These are phyloP conservation scores for Nakaseomyces sp. DNA, from an alignment of 1,139 yeast species.

Conservation along the genomic window DNA sequence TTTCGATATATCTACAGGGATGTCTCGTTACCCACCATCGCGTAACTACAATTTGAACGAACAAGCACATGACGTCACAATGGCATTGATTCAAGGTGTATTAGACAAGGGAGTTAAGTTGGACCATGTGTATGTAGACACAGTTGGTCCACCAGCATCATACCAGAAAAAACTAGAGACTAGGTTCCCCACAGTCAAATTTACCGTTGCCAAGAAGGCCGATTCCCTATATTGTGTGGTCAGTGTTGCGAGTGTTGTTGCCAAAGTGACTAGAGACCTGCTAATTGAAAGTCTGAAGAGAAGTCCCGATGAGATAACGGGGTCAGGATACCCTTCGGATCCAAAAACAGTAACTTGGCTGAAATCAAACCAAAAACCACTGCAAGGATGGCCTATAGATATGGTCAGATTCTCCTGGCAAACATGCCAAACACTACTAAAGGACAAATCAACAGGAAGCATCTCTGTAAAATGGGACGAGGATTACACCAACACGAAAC, in stretches of 20 bases:
- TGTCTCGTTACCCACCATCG: constrained; percentile 56
- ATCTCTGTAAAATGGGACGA: constrained; percentile 49
- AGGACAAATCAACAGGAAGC: constrained; percentile 40
- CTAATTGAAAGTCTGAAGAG: constrained; percentile 40
- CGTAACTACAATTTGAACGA: constrained; percentile 75
- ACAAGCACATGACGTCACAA: constrained; percentile 94
- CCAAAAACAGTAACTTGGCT: constrained; percentile 78
- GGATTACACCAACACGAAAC: constrained; percentile 34
- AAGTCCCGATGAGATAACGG: constrained; percentile 32
- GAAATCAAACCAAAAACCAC: constrained; percentile 44
- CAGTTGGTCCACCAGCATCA: constrained; percentile 89
- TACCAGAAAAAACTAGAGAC: constrained; percentile 68
- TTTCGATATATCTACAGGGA: constrained; percentile 76
- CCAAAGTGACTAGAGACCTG: constrained; percentile 88
- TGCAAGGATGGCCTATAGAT: constrained; percentile 80
- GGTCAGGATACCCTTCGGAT: constrained; percentile 94
- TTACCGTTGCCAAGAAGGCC: constrained; percentile 92
- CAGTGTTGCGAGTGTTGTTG: constrained; percentile 93
- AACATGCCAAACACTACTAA: constrained; percentile 67
- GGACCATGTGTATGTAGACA: constrained; percentile 74
- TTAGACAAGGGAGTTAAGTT: constrained; percentile 54
- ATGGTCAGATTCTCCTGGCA: constrained; percentile 89
- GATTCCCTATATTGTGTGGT: constrained; percentile 92
- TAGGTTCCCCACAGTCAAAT: constrained; percentile 59
- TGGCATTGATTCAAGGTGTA: constrained; percentile 58